Base-by-base conservation (phyloP, 176 grass and related monocot species). In the Cymbopogon citratus region DNA sequence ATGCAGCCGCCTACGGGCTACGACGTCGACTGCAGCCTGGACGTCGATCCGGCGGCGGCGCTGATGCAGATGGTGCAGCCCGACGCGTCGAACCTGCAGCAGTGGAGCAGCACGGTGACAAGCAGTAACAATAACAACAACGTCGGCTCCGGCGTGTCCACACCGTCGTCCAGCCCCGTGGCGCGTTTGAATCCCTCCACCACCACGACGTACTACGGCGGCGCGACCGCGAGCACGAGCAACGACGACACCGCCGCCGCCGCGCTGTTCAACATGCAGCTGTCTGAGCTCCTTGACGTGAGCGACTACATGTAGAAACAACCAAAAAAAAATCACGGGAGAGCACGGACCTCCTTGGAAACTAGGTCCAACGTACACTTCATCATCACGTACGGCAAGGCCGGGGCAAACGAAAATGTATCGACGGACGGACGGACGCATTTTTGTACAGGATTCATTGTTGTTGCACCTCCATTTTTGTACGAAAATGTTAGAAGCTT, bases 131-230 rank as follows among this genome's bases (percentile, higher is more conserved):
- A 59, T 62, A 74, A 84, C 87, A 77, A 57, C 51, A 84, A 67
- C 82, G 66, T 85, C 33, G 66, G 74, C 46, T 94, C 87, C 23
- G 74, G 83, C 70, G 76, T 91, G 13, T 89, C 87, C 64, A 91
- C 92, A 3, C 92, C 92, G 12, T 86, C 89, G 2, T 94, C 89
- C 2, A 90, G 92, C 63, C 83, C 74, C 13, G 74, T 29, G 3
- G 71, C 84, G 4, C 31, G 18, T 3, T 19, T 91, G 6, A 89
- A 80, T 49, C 70, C 29, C 78, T 85, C 69, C 1, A 63, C 84
- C 1, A 69, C 84, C 1, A 0, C 60, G 2, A 29, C 72, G 35
- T 7, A 65, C 21, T 75, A 84, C 63, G 82, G 52, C 26, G 43
- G 43, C 69, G 39, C 39, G 38, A 27, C 12, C 41, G 33, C 66